Conservation (phyloP, 1,139 yeast genomes). For the Pichia sp. region DNA sequence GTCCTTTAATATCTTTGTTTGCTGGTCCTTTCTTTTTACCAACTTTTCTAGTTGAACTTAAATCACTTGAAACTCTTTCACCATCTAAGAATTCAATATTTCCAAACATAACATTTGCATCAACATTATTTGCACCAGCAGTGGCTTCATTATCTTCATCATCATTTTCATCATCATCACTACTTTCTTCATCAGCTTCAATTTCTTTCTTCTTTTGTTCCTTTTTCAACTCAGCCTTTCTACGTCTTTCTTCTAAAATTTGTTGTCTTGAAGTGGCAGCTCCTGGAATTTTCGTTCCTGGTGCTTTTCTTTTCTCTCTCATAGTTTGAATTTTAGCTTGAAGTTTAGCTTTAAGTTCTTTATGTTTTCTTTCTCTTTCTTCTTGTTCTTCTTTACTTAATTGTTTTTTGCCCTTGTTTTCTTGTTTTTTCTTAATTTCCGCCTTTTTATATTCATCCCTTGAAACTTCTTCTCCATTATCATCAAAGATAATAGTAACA, state of each 20-base stretch:
- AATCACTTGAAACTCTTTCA: constrained; percentile 70
- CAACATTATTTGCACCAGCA: not conserved
- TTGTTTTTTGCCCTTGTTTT: constrained; percentile 26
- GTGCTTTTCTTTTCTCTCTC: constrained; percentile 84
- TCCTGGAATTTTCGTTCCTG: constrained; percentile 73
- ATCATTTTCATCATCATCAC: constrained; percentile 36
- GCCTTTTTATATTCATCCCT: constrained; percentile 5
- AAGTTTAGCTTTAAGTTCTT: constrained; percentile 51
- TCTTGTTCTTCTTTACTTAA: constrained; percentile 42
- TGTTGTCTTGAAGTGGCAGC: constrained; percentile 81
- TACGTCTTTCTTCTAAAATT: constrained; percentile 54
- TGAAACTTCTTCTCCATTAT: constrained; percentile 13
- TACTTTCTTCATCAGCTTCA: constrained; percentile 29
- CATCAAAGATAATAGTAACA: constrained; percentile 44
- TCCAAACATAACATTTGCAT: constrained; percentile 56
- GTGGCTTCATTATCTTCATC: constrained; percentile 30
- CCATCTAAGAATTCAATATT: constrained; percentile 84
- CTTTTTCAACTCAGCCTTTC: constrained; percentile 37
- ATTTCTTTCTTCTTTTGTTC: constrained; percentile 36
- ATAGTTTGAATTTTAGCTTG: constrained; percentile 64
- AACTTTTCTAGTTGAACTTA: constrained; percentile 53
- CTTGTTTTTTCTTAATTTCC: constrained; percentile 18
- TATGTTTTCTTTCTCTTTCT: constrained; percentile 50
- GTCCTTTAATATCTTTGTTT: constrained; percentile 78
- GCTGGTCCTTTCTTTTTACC: constrained; percentile 76